Evolutionary conservation across 1,139 yeast species (phyloP).

Genomic region (Hanseniaspora gamundiae): DNA sequence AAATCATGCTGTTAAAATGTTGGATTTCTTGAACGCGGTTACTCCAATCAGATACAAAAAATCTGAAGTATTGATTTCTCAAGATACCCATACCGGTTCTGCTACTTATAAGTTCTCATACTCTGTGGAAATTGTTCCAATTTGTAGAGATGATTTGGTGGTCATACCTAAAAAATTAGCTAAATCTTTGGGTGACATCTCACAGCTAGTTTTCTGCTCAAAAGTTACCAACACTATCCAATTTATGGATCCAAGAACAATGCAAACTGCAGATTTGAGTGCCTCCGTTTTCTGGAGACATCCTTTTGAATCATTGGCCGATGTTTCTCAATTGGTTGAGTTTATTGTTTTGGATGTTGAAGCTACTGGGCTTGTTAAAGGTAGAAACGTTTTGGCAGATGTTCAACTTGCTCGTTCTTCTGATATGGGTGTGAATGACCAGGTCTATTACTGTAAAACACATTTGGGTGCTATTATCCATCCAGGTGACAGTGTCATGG

Average conservation of each 20-base stretch:
- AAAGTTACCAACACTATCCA: slow-evolving; percentile 73
- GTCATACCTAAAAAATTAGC: slow-evolving; percentile 82
- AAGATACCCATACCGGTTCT: slow-evolving; percentile 85
- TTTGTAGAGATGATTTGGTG: slow-evolving; percentile 92
- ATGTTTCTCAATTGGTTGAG: slow-evolving; percentile 68
- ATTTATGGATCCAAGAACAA: slow-evolving; percentile 71
- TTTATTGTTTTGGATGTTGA: slow-evolving; percentile 89
- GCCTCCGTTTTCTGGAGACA: slow-evolving; percentile 75
- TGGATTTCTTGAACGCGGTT: slow-evolving; percentile 77
- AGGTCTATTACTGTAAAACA: slow-evolving; percentile 68
- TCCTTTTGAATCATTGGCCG: slow-evolving; percentile 74
- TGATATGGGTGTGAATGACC: slow-evolving; percentile 78
- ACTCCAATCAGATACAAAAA: slow-evolving; percentile 79
- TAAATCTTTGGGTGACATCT: slow-evolving; percentile 68
- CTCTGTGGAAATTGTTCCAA: slow-evolving; percentile 92
- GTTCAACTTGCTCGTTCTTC: slow-evolving; percentile 75
- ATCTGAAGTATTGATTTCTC: slow-evolving; percentile 84
- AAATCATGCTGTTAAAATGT: slow-evolving; percentile 87
- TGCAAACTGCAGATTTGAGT: slow-evolving; percentile 69
- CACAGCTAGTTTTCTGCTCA: slow-evolving; percentile 75
- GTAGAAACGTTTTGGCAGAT: slow-evolving; percentile 81
- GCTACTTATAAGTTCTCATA: slow-evolving; percentile 82
- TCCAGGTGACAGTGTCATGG: slow-evolving; percentile 92
- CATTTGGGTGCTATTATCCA: slow-evolving; percentile 89
- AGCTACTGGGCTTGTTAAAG: slow-evolving; percentile 75